A percentile compares a stretch with the other conserved stretches of the same genome.
Conservation (phyloP, 2,329 filamentous ascomycete species). For the Didymella keratinophila region DNA sequence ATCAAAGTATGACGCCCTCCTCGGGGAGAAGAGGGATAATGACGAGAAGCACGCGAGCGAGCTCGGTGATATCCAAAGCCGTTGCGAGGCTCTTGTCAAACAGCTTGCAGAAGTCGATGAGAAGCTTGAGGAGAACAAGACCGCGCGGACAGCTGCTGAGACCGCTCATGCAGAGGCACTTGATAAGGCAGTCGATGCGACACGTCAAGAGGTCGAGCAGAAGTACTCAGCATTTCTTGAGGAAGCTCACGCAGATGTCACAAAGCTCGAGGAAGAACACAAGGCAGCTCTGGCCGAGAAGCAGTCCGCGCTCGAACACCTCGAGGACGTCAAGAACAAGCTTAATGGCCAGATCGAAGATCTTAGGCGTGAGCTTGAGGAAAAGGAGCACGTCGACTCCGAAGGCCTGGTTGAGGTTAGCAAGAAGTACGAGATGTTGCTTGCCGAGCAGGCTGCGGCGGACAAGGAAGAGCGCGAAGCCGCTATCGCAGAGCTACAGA, state of each 20-base stretch:
- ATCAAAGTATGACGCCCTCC: slow-evolving; percentile 32
- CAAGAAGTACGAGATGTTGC: slow-evolving; percentile 38
- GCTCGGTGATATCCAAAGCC: slow-evolving; percentile 27
- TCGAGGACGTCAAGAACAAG: slow-evolving; percentile 34
- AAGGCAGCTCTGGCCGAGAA: slow-evolving; percentile 32
- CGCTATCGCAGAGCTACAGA: slow-evolving; percentile 28
- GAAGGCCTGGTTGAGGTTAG: slow-evolving; percentile 32
- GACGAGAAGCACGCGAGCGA: slow-evolving; percentile 31
- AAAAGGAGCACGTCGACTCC: slow-evolving; percentile 29
- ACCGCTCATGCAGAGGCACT: slow-evolving; percentile 36
- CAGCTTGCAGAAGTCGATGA: slow-evolving; percentile 37
- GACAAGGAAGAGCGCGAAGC: slow-evolving; percentile 33
- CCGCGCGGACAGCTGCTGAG: slow-evolving; percentile 29
- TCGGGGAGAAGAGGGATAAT: slow-evolving; percentile 28
- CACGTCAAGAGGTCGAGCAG: slow-evolving; percentile 41
- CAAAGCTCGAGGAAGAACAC: slow-evolving; percentile 41
- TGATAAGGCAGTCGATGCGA: slow-evolving; percentile 22
- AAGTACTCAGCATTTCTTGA: slow-evolving; percentile 43
- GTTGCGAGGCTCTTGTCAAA: slow-evolving; percentile 31
- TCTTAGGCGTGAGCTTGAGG: slow-evolving; percentile 31
- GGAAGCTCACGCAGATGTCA: slow-evolving; percentile 36
- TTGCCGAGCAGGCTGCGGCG: slow-evolving; percentile 32
- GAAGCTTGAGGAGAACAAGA: slow-evolving; percentile 25
- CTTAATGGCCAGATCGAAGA: slow-evolving; percentile 30
- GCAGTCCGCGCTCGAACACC: slow-evolving; percentile 39